Evolutionary conservation across 2,329 filamentous ascomycete genomes (phyloP), one percentile per base, ranked within the genome.

Genomic region (Leptographium procerum): DNA sequence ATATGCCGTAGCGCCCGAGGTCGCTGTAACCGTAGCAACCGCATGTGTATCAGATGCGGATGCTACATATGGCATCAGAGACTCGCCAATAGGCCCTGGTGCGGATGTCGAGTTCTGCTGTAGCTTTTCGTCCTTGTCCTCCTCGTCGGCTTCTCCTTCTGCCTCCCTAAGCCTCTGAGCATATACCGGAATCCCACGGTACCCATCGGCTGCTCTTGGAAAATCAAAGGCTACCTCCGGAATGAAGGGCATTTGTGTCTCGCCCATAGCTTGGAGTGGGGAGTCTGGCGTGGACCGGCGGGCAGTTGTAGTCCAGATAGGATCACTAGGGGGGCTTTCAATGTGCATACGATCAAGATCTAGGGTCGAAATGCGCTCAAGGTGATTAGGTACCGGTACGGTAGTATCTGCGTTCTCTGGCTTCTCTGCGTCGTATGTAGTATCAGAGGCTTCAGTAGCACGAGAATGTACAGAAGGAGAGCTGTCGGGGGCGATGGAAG

Each of bases 341-440:
- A 71, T 68, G 62, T 66, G 68, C 66, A 71, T 69, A 40, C 65
- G 65, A 61, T 71, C 68, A 34, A 69, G 64, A 11, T 69, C 69
- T 34, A 66, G 56, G 14, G 66, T 69, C 8, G 61, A 72, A 63
- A 64, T 73, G 72, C 59, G 72, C 69, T 65, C 73, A 71, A 48
- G n/a, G 4, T 26, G 54, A 7, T 8, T 22, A 4, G 53, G 16
- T 28, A 19, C 19, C 24, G 36, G 40, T n/a, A 19, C 16, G 19
- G 19, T 8, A n/a, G 16, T 19, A 43, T 43, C 40, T 43, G 19
- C 40, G 5, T n/a, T 28, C 1, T 28, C 47, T 29, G 26, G 19
- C 3, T 50, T n/a, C 13, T 9, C 47, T 4, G 9, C 26, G 19
- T 19, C 14, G 26, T 50, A 24, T 13, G 22, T 48, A 5, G 22